Evolutionary conservation across 1,284 basidiomycete genomes (phyloP), one percentile per base, ranked within the genome.

Genomic region (Gomphus sp.): DNA sequence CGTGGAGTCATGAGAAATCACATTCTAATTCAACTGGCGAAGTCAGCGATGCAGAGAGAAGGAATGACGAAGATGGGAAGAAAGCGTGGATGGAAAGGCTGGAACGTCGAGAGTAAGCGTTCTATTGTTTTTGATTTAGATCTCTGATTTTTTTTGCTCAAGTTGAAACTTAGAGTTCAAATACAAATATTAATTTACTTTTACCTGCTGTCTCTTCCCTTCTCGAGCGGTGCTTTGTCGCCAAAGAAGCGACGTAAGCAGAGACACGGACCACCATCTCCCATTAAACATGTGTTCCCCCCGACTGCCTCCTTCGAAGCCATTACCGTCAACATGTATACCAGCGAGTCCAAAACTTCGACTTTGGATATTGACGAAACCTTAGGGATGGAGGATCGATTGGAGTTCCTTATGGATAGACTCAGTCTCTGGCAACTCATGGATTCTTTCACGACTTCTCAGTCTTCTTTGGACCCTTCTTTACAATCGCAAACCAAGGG

Each of bases 331-430:
- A 28, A 14, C 18, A 3, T 16, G 14, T 18, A 16, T 50, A 1
- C 11, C 51, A 66, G 58, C 48, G 58, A 67, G 12, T 58, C 60
- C 18, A 68, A 68, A 6, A 64, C 73, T 10, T 34, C 57, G 22
- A 39, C 43, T 4, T 5, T 22, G 11, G 36, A 37, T n/a, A 45
- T 51, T 31, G 36, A 49, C 45, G 37, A 39, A 12, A 11, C 43
- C 14, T 12, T 55, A 11, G 18, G 41, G 14, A 63, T 74, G 1
- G 79, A 80, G 58, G 82, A 84, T 39, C 75, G 76, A 12, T 69
- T 90, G 2, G 87, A 90, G 66, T 73, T 76, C 2, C 82, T 86
- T 68, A 87, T 88, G 83, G 88, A 90, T 70, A 85, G 82, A 65
- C 70, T 90, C 4, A 84, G 82, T 4, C 82, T 79, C 70, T 87